Percentiles rank a stretch among this genome's conserved stretches.
Conservation (phyloP, 805 yeast species). For the Saccharomycopsis capsularis region DNA sequence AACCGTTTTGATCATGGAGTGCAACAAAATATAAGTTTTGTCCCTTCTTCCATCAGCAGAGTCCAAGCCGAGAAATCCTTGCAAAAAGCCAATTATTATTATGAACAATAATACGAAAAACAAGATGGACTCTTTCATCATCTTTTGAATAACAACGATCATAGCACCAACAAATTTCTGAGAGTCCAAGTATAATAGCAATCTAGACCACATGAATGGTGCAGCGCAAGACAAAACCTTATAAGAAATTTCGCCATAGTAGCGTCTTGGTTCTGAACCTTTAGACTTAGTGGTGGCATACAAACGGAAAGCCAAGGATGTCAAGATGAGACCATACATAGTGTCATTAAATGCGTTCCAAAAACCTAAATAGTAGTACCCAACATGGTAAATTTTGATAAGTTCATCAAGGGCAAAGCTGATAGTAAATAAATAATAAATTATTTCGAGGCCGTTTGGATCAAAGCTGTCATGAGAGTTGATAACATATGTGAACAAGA, state of each 20-base stretch:
- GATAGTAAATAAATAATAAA: slow-evolving; percentile 58
- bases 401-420: slow-evolving; percentile 65
- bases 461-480: slow-evolving; percentile 19
- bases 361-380: slow-evolving; percentile 62
- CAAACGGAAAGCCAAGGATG: slow-evolving; percentile 49
- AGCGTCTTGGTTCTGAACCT: slow-evolving; percentile 23
- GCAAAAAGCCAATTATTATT: slow-evolving; percentile 73
- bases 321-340: slow-evolving; percentile 49
- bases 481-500: slow-evolving; percentile 50
- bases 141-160: slow-evolving; percentile 75
- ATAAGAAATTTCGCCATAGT: slow-evolving; percentile 35
- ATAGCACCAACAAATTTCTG: slow-evolving; percentile 79
- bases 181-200: slow-evolving; percentile 70
- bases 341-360: slow-evolving; percentile 73
- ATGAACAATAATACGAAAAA: slow-evolving; percentile 69
- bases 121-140: slow-evolving; percentile 82
- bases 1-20: slow-evolving; percentile 62
- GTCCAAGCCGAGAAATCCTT: slow-evolving; percentile 82
- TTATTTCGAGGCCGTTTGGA: slow-evolving; percentile 40
- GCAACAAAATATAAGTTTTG: slow-evolving; percentile 56
- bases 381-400: slow-evolving; percentile 69
- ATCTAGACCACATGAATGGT: slow-evolving; percentile 80
- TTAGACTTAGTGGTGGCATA: slow-evolving; percentile 25
- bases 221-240: slow-evolving; percentile 72
- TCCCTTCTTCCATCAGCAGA: slow-evolving; percentile 81